A percentile compares a stretch with the other conserved stretches of the same genome.
Evolutionary conservation across 306 rosid species (phyloP).

Genomic region (Castanea crenata): DNA sequence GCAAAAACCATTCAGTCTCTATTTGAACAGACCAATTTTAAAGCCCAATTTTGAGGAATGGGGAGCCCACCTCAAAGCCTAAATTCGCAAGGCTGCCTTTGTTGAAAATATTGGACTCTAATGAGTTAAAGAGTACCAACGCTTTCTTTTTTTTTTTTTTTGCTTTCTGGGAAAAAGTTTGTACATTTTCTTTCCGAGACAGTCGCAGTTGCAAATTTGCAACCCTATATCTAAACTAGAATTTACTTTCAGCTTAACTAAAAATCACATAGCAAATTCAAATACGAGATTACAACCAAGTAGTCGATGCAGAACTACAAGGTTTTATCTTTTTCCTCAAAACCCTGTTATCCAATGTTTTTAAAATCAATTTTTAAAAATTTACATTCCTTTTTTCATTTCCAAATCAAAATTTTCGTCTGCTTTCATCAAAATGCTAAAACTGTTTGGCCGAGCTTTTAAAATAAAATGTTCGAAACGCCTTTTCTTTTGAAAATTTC

Average conservation of each 20-base stretch:
- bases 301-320: not conserved
- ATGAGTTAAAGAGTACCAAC: too few species aligned
- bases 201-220: too few species aligned
- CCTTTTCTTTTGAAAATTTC: not conserved
- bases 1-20: not conserved
- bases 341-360: not conserved
- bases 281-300: too few species aligned
- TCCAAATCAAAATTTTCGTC: not conserved
- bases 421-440: not conserved
- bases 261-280: too few species aligned
- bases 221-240: too few species aligned
- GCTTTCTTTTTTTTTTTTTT: accelerated
- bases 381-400: not conserved
- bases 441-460: not conserved
- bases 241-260: too few species aligned
- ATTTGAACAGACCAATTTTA: not conserved
- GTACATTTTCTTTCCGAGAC: too few species aligned
- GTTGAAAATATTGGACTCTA: not conserved
- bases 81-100: not conserved
- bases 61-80: not conserved
- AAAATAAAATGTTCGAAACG: not conserved
- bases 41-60: not conserved
- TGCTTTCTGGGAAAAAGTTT: too few species aligned
- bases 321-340: not conserved
- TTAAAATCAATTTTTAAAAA: not conserved